Evolutionary conservation across 768 basidiomycete species (phyloP).

Genomic region (Tylopilus subfusipes): DNA sequence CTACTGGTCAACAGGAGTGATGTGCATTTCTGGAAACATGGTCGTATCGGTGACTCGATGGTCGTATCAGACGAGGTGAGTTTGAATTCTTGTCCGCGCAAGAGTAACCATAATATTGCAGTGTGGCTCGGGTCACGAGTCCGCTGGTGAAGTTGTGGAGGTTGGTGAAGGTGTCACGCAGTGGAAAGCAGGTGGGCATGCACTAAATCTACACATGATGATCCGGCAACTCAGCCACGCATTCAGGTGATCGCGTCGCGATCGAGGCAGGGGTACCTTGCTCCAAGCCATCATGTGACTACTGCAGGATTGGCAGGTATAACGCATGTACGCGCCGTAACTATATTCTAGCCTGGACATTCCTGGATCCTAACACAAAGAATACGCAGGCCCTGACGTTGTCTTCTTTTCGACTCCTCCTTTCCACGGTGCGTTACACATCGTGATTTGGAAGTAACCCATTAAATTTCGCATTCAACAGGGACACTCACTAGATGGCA

Average conservation of each 20-base stretch:
- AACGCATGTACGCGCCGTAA: slow-evolving; percentile 48
- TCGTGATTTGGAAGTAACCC: neutral
- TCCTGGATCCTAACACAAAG: neutral
- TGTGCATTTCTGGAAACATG: slow-evolving; percentile 73
- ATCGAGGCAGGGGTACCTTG: slow-evolving; percentile 71
- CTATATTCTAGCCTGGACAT: no score
- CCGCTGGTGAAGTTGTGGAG: slow-evolving; percentile 63
- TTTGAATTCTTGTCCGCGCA: neutral
- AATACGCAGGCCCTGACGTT: slow-evolving; percentile 34
- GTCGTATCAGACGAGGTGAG: slow-evolving; percentile 62
- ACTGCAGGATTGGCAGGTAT: slow-evolving; percentile 61
- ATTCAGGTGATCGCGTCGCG: slow-evolving; percentile 59
- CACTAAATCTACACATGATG: neutral
- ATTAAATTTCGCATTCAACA: slow-evolving; percentile 19
- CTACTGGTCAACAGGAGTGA: slow-evolving; percentile 47
- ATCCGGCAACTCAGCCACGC: neutral
- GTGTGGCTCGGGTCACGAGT: slow-evolving; percentile 71
- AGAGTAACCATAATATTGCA: slow-evolving; percentile 18
- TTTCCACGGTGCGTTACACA: slow-evolving; percentile 46
- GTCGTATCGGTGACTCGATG: slow-evolving; percentile 66
- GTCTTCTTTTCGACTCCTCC: slow-evolving; percentile 74
- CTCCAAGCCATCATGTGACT: slow-evolving; percentile 56
- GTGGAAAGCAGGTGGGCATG: slow-evolving; percentile 52
- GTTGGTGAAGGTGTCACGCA: slow-evolving; percentile 63
- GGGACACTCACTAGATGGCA: slow-evolving; percentile 66